Evolutionary conservation across 495 filamentous ascomycete species (phyloP).

Genomic region (Aspergillus bertholletiae): DNA sequence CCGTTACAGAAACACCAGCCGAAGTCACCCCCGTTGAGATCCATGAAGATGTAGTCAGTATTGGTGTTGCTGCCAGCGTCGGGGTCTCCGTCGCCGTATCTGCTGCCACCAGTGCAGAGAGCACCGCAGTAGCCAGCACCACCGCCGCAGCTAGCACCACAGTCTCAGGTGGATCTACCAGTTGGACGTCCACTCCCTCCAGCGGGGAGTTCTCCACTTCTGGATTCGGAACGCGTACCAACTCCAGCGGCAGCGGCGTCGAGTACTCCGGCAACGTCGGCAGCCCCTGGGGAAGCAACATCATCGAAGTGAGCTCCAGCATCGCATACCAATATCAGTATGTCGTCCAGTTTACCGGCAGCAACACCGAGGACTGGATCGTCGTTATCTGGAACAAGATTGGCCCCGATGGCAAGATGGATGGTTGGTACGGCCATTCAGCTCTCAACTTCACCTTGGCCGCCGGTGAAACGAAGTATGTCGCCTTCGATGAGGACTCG

Average conservation of each 20-base stretch:
- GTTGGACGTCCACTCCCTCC: slow-evolving; percentile 28
- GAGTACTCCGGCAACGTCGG: slow-evolving; percentile 47
- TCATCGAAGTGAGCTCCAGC: slow-evolving; percentile 37
- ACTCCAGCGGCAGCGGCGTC: slow-evolving; percentile 20
- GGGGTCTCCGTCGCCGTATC: background rate
- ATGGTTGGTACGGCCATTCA: slow-evolving; percentile 44
- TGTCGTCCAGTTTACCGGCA: slow-evolving; percentile 42
- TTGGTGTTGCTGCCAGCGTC: background rate
- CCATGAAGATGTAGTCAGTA: background rate
- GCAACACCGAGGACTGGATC: slow-evolving; percentile 30
- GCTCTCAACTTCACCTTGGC: slow-evolving; percentile 42
- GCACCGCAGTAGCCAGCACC: slow-evolving; percentile 8
- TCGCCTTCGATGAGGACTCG: slow-evolving; percentile 48
- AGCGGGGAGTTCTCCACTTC: slow-evolving; percentile 18
- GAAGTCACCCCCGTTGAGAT: background rate
- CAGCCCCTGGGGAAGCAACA: slow-evolving; percentile 52
- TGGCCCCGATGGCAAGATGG: slow-evolving; percentile 36
- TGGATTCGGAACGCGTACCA: slow-evolving; percentile 17
- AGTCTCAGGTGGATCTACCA: background rate
- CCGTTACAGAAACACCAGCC: background rate
- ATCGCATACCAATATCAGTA: slow-evolving; percentile 41
- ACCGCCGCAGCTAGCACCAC: background rate
- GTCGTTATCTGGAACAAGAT: slow-evolving; percentile 55
- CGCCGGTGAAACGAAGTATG: slow-evolving; percentile 37
- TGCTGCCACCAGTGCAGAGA: background rate